A percentile compares a stretch with the other conserved stretches of the same genome.
Evolutionary conservation across 108 stramenopile genomes (phyloP).

Genomic region (Asterionellopsis glacialis): DNA sequence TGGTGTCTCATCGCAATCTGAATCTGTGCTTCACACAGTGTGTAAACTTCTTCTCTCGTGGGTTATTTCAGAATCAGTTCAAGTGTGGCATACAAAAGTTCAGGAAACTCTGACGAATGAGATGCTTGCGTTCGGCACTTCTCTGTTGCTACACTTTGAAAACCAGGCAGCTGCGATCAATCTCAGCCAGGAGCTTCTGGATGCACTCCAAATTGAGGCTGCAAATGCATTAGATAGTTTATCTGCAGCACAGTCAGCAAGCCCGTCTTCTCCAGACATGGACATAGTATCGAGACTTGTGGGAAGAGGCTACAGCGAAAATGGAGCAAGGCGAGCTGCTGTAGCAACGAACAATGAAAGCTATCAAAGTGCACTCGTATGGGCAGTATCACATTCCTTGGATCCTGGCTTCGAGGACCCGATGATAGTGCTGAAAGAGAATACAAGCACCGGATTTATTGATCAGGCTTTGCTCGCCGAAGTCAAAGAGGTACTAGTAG

Average conservation of each 20-base stretch:
- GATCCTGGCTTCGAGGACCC: constrained; percentile 69
- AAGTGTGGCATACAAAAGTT: background rate
- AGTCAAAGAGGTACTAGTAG: no score
- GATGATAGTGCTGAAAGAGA: constrained; percentile 28
- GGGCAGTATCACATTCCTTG: constrained; percentile 71
- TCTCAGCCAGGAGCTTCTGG: constrained; percentile 20
- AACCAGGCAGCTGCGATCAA: constrained; percentile 4
- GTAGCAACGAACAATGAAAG: constrained; percentile 52
- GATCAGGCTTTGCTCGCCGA: constrained; percentile 1
- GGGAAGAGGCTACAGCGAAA: constrained; percentile 58
- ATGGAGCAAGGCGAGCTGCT: constrained; percentile 64
- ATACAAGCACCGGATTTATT: constrained; percentile 8
- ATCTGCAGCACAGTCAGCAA: constrained; percentile 5
- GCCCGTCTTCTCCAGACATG: constrained; percentile 12
- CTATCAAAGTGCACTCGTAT: constrained; percentile 56
- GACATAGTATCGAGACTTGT: constrained; percentile 31
- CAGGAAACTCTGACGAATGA: constrained; percentile 13
- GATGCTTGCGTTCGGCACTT: constrained; percentile 14
- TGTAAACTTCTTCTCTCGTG: constrained; percentile 41
- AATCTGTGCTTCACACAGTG: constrained; percentile 33
- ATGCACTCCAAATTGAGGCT: constrained; percentile 16
- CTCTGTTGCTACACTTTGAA: constrained; percentile 29
- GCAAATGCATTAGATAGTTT: constrained; percentile 2
- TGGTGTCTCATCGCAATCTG: constrained; percentile 11
- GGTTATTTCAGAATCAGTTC: constrained; percentile 39